Base-by-base conservation (phyloP, 768 basidiomycete species). In the Naganishia randhawae region DNA sequence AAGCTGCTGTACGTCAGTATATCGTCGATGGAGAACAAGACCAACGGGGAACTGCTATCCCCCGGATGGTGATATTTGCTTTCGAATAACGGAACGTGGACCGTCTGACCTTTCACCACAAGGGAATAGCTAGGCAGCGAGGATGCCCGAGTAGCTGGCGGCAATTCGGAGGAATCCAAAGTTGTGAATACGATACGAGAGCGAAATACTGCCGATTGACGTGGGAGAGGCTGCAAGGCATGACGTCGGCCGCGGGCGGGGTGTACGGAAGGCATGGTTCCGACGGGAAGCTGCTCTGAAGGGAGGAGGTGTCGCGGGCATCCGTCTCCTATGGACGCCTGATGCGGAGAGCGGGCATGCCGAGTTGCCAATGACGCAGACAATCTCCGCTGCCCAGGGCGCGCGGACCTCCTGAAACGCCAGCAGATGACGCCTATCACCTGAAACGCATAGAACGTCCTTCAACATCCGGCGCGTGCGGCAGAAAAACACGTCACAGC, bases 1-100 rank as follows among this genome's bases (percentile, higher is more conserved):
- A 79, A 79, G 6, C 68, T 52, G 8, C 65, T 69, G 65, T 80
- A 80, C 3, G 33, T 62, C 69, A 78, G 73, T 16, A 74, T 57
- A 6, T 77, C 69, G 55, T 79, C 78, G 72, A 79, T 42, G 19
- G 22, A 39, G 48, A 68, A 68, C 27, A 55, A 13, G 1, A 54
- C 66, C 17, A 66, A 25, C 1, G 57, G 39, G 2, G 39, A 25
- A 25, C 25, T 61, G 10, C 3, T 35, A 33, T n/a, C 37, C 14
- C 41, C 57, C 39, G 57, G 57, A 29, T 61, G 57, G 29, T 61
- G 57, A 41, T 61, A 61, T 25, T 14, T 61, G 22, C 33, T 61
- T 25, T 61, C n/a, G 3, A 61, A 14, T 22, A 61, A 14, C 57
- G 39, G 57, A 41, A 61, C 37, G 17, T 39, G 35, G 6, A 61